Base-by-base conservation (phyloP, 1,284 basidiomycete genomes). In the Cryptococcus amylolentus region DNA sequence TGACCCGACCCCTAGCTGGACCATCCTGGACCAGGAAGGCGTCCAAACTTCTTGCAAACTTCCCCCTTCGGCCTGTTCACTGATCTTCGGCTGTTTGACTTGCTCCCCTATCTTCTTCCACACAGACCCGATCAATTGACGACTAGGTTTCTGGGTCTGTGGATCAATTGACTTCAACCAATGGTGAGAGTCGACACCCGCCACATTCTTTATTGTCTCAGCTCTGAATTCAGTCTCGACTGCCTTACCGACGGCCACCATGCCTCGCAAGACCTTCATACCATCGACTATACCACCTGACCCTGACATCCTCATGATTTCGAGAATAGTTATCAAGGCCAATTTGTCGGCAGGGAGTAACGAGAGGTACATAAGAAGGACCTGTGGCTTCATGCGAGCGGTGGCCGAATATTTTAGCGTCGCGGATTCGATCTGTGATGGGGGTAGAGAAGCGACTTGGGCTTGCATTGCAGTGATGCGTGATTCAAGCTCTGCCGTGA, bases 171-270 rank as follows among this genome's bases (percentile, higher is more conserved):
- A 61, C 20, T 55, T 56, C 23, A 68, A 52, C 74, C 74, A 76
- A 4, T 65, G 45, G 5, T 54, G 52, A 26, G 72, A 73, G 50
- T 72, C 68, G 26, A 61, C 58, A 18, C 76, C 76, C 9, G 69
- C 67, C 18, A 75, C 83, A 62, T 80, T 81, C 67, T 83, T 85
- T 77, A 89, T 87, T 69, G 89, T 85, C 65, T 91, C 84, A 9
- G 88, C 85, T 70, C 91, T 88, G 79, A 92, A 88, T 77, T 96
- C 92, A 52, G 84, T 81, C 78, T 98, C 94, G 42, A 97, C 84
- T 0, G 89, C 89, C 60, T 83, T 86, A 0, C 94, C 95, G 28
- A 98, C 84, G 0, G 82, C 76, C n/a, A 96, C 78, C 54, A 96
- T 80, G 0, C 89, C 90, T 1, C 91, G 83, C 1, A 92, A 84